Conservation (phyloP, 2,329 filamentous ascomycete species). For the Thielaviopsis musarum region DNA sequence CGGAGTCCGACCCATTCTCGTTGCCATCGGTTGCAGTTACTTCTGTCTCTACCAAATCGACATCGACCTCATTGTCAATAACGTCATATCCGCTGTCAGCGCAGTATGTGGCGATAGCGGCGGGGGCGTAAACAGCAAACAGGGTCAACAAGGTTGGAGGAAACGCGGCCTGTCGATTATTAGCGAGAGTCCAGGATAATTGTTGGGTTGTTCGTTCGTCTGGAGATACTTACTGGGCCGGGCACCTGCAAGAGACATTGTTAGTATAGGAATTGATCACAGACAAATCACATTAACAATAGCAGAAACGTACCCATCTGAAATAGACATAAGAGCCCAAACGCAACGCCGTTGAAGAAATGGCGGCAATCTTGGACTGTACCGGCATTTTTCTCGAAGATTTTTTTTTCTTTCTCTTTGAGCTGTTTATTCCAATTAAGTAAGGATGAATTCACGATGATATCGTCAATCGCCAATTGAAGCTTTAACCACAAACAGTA, state of each 20-base stretch:
- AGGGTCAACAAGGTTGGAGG: slow-evolving; percentile 32
- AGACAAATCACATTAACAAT: neutral
- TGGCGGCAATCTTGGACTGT: slow-evolving; percentile 16
- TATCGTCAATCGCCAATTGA: neutral
- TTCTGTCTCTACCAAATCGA: slow-evolving; percentile 32
- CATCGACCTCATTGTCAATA: slow-evolving; percentile 42
- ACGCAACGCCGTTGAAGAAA: slow-evolving; percentile 23
- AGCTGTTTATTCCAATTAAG: neutral
- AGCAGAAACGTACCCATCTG: slow-evolving; percentile 33
- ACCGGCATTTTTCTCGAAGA: slow-evolving; percentile 2
- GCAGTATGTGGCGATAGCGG: slow-evolving; percentile 43
- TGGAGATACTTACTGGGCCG: slow-evolving; percentile 17
- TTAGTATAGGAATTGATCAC: slow-evolving; percentile 12
- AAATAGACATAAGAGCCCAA: slow-evolving; percentile 39
- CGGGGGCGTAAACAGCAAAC: slow-evolving; percentile 47
- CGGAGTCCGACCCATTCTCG: neutral
- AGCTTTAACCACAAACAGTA: neutral
- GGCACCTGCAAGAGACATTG: slow-evolving; percentile 16
- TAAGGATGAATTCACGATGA: neutral
- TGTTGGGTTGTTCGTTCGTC: neutral
- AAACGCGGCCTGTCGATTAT: slow-evolving; percentile 14
- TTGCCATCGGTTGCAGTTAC: neutral
- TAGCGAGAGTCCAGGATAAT: neutral
- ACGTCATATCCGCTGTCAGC: slow-evolving; percentile 40
- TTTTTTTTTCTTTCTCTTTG: neutral